Evolutionary conservation across 2,329 filamentous ascomycete genomes (phyloP), one percentile per base, ranked within the genome.

Genomic region (Exophiala phaeomuriformis): DNA sequence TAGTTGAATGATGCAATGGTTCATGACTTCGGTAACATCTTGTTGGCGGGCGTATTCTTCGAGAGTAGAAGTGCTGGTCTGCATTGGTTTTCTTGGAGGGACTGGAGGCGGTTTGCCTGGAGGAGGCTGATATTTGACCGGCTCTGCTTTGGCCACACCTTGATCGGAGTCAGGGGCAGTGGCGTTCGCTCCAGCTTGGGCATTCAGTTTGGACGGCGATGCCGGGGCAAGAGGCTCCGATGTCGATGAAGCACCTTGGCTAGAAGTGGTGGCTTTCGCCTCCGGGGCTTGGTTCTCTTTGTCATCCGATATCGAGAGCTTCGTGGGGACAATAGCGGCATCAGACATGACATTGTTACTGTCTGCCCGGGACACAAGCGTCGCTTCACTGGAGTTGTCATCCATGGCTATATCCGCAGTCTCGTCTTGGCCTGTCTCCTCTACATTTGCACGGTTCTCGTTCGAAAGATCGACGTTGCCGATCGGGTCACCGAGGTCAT

Each of bases 1-100:
- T n/a, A 96, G 76, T 47, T 93, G 86, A 65, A 91, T 90, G 54
- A 96, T 81, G 29, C 95, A 87, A 64, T 91, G 93, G 54, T 89
- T 89, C 73, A 96, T 90, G 43, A 96, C 91, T 69, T 98, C 93
- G 8, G 90, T 90, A 3, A 96, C 91, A 70, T 98, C 93, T 71
- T 98, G 90, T 66, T 98, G 93, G 33, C 88, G 79, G 12, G 78
- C 79, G 40, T 79, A 74, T 61, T 77, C 73, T 35, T 76, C 74
- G 27, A 77, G 49, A 67, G 63, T 63, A 1, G 52, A 51, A 8
- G 56, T 62, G 8, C 52, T 47, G 19, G 48, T 55, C 33, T 55
- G 47, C 5, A 55, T 29, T 7, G 58, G 60, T 44, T 57, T 60
- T 39, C 80, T 71, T 39, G 80, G 80, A 32, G 81, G 82, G 5